These are phyloP conservation scores for Cyclospora cayetanensis DNA, from an alignment of 169 alveolate genomes.

Conservation along the genomic window DNA sequence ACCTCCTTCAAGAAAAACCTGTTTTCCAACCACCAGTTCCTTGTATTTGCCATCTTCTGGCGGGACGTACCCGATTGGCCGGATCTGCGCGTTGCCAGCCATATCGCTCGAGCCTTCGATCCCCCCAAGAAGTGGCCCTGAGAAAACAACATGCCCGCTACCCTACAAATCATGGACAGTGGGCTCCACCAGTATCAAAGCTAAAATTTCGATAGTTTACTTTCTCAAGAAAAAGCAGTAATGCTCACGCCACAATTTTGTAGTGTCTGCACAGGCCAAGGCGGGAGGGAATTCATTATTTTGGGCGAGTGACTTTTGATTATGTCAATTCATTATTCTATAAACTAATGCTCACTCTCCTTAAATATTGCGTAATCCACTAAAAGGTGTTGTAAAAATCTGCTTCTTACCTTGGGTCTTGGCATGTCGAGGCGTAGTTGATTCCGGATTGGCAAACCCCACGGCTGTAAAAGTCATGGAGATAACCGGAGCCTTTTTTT, in stretches of 20 bases:
- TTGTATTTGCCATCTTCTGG: conserved; percentile 60
- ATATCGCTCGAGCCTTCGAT: background rate
- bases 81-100: background rate
- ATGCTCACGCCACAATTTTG: background rate
- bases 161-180: background rate
- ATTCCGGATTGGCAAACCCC: no score
- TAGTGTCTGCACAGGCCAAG: background rate
- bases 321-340: no score
- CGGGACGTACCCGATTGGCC: conserved; percentile 72
- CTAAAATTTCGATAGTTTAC: background rate
- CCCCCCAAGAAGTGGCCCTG: background rate
- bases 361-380: no score
- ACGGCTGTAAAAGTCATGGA: no score
- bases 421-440: no score
- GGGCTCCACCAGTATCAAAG: background rate
- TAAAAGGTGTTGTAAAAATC: no score
- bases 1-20: conserved; percentile 64
- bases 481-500: no score
- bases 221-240: no score
- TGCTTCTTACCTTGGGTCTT: no score
- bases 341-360: no score
- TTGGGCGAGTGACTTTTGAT: no score
- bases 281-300: no score
- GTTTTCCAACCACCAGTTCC: conserved; percentile 53
- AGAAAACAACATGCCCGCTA: background rate